These are phyloP conservation scores for Acmispon strigosus DNA, from an alignment of 306 rosid species.

Conservation along the genomic window DNA sequence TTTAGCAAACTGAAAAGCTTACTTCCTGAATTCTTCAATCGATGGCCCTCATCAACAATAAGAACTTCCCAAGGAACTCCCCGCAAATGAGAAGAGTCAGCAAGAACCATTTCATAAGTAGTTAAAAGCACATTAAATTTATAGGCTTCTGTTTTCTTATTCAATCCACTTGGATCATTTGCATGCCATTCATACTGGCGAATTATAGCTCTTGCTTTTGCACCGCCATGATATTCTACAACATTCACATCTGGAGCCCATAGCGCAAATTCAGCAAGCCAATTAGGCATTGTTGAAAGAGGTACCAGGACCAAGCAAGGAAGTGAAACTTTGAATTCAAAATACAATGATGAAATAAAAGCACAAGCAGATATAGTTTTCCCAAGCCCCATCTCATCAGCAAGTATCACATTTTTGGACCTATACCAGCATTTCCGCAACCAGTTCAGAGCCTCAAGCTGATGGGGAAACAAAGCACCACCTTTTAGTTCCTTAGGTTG, in stretches of 20 bases:
- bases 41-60: slow-evolving; percentile 97
- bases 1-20: slow-evolving; percentile 98
- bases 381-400: slow-evolving; percentile 99
- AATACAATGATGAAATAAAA: slow-evolving; percentile 73
- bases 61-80: slow-evolving; percentile 99
- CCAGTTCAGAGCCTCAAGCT: slow-evolving; percentile 99
- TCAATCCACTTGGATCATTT: slow-evolving; percentile 43
- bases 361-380: slow-evolving; percentile 96
- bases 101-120: slow-evolving; percentile 97
- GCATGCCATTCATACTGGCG: slow-evolving; percentile 99
- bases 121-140: slow-evolving; percentile 93
- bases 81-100: slow-evolving; percentile 89
- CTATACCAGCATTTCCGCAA: slow-evolving; percentile 93
- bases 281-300: slow-evolving; percentile 95
- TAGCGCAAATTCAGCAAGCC: slow-evolving; percentile 88
- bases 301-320: slow-evolving; percentile 99
- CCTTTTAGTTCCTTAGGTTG: slow-evolving; percentile 94
- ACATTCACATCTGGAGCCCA: slow-evolving; percentile 98
- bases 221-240: slow-evolving; percentile 98
- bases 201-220: slow-evolving; percentile 86
- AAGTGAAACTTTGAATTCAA: slow-evolving; percentile 83
- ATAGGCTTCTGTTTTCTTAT: slow-evolving; percentile 70
- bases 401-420: slow-evolving; percentile 95
- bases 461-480: slow-evolving; percentile 96
- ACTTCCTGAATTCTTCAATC: slow-evolving; percentile 93